A percentile compares a stretch with the other conserved stretches of the same genome.
These are phyloP conservation scores for Toxoplasma gondii DNA, from an alignment of 169 alveolate genomes.

Conservation along the genomic window DNA sequence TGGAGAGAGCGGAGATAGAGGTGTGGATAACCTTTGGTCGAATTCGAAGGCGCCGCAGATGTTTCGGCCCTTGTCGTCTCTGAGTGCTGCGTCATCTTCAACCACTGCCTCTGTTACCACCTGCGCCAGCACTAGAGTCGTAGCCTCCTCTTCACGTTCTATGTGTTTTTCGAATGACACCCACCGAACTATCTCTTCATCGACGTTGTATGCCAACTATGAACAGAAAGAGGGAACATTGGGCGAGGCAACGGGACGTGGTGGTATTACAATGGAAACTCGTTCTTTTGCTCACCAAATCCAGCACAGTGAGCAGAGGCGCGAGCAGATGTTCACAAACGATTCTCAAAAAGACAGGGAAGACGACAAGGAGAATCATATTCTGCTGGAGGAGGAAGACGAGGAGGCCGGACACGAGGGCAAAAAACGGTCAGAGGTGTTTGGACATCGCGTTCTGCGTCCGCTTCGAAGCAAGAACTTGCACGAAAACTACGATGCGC, in stretches of 20 bases:
- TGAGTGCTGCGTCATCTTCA: background rate
- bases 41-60: background rate
- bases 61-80: background rate
- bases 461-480: constrained; percentile 29
- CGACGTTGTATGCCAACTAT: background rate
- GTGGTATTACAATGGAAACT: too few species aligned
- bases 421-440: background rate
- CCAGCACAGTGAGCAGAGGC: too few species aligned
- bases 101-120: background rate
- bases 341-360: background rate
- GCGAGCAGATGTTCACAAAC: too few species aligned
- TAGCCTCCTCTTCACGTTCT: background rate
- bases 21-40: background rate
- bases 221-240: background rate
- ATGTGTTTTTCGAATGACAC: background rate
- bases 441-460: constrained; percentile 46
- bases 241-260: too few species aligned
- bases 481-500: constrained; percentile 41
- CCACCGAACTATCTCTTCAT: background rate
- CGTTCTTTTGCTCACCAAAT: too few species aligned
- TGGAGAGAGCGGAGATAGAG: background rate
- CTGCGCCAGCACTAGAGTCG: background rate
- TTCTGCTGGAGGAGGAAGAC: background rate
- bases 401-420: background rate
- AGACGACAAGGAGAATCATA: background rate